phyloP scores from a whole-genome alignment of 2,329 filamentous ascomycete genomes.

The Colletotrichum higginsianum region DNA sequence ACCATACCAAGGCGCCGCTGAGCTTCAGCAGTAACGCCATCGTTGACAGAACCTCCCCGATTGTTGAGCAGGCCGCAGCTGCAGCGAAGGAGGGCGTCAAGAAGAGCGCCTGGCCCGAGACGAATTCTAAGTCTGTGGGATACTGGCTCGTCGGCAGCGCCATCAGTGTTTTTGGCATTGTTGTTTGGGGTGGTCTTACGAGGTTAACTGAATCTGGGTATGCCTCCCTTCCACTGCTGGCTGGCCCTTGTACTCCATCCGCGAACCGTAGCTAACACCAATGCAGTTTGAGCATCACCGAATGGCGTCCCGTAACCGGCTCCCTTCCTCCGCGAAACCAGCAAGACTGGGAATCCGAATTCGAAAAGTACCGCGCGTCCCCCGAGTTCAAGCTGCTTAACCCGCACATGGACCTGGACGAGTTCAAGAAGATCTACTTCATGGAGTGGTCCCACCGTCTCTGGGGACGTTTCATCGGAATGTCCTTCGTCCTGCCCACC shows the following conservation, averaged over 20 bases:
- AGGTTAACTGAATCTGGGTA: conserved; percentile 96
- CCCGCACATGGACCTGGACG: conserved; percentile 89
- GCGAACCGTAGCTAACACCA: conserved; percentile 16
- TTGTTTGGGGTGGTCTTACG: conserved; percentile 94
- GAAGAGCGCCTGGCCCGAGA: conserved; percentile 67
- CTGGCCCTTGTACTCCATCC: neutral
- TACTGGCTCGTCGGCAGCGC: conserved; percentile 96
- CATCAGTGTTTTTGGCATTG: conserved; percentile 95
- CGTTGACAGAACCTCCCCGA: conserved; percentile 23
- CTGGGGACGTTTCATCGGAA: conserved; percentile 92
- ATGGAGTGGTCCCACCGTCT: conserved; percentile 99
- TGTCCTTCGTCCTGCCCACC: conserved; percentile 91
- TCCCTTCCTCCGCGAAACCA: conserved; percentile 85
- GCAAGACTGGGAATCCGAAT: conserved; percentile 92
- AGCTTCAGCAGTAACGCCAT: conserved; percentile 45
- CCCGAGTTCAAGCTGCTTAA: conserved; percentile 95
- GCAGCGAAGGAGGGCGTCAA: conserved; percentile 42
- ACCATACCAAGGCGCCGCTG: conserved; percentile 51
- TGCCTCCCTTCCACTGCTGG: conserved; percentile 43
- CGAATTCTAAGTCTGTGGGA: conserved; percentile 82
- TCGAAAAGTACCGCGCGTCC: conserved; percentile 90
- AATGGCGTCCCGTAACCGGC: conserved; percentile 98
- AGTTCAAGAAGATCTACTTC: conserved; percentile 99
- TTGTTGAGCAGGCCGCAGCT: conserved; percentile 24
- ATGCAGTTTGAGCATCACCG: conserved; percentile 91